These are phyloP conservation scores for Shiraia bambusicola DNA, from an alignment of 2,329 filamentous ascomycete genomes.

Conservation along the genomic window DNA sequence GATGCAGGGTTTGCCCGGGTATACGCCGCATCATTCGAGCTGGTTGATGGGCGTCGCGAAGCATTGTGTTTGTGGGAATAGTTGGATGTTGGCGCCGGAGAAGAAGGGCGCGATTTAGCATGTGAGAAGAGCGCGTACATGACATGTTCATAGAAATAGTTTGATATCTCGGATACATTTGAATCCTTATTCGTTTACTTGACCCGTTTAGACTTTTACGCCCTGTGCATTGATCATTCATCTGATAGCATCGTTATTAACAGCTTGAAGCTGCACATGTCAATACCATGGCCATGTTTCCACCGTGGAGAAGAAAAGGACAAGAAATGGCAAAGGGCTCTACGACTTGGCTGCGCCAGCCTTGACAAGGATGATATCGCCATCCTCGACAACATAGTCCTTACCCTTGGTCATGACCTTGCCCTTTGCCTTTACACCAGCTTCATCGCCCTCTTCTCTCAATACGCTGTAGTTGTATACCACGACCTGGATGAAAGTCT, in stretches of 20 bases:
- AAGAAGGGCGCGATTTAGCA: conserved; percentile 16
- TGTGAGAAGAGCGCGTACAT: neutral
- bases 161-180: too few species aligned
- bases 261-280: too few species aligned
- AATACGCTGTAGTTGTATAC: conserved; percentile 86
- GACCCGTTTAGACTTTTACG: too few species aligned
- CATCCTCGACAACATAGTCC: conserved; percentile 88
- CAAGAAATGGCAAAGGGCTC: neutral
- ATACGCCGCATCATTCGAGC: conserved; percentile 30
- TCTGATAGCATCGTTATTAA: too few species aligned
- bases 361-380: conserved; percentile 85
- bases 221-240: too few species aligned
- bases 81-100: conserved; percentile 39
- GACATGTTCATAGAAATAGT: neutral
- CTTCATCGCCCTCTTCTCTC: conserved; percentile 86
- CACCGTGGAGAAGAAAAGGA: neutral
- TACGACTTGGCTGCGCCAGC: conserved; percentile 76
- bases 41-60: conserved; percentile 44
- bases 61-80: conserved; percentile 43
- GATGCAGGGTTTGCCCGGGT: conserved; percentile 31
- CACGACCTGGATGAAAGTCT: conserved; percentile 97
- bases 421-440: conserved; percentile 85
- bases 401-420: conserved; percentile 99
- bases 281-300: too few species aligned
- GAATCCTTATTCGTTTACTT: too few species aligned